A percentile compares a stretch with the other conserved stretches of the same genome.
phyloP scores from a whole-genome alignment of 495 filamentous ascomycete genomes.

The Aspergillus mulundensis region DNA sequence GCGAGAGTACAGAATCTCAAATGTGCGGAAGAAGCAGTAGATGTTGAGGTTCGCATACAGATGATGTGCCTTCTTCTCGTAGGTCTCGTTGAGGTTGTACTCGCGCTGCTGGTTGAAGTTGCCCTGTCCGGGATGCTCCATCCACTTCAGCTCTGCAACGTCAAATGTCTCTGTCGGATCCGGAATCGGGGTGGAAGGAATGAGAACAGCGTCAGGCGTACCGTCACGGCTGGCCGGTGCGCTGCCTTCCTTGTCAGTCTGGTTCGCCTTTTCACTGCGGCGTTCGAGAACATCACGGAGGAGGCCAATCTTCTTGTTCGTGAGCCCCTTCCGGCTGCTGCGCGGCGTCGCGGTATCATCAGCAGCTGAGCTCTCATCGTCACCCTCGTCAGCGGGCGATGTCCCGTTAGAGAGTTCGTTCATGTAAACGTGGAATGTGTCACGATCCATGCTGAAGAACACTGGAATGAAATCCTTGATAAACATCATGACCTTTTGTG shows the following conservation, averaged over 20 bases:
- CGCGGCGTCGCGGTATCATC: constrained; percentile 49
- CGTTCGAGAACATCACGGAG: constrained; percentile 82
- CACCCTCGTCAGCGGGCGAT: constrained; percentile 64
- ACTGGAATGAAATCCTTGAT: constrained; percentile 81
- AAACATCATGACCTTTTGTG: constrained; percentile 72
- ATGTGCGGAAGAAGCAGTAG: constrained; percentile 88
- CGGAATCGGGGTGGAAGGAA: constrained; percentile 42
- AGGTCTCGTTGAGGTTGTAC: constrained; percentile 73
- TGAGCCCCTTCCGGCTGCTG: constrained; percentile 58
- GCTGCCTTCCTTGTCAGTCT: constrained; percentile 70
- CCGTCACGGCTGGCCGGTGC: constrained; percentile 75
- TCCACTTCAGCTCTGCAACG: constrained; percentile 50
- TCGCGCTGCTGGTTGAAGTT: constrained; percentile 54
- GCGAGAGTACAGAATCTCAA: constrained; percentile 81
- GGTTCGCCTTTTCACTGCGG: constrained; percentile 57
- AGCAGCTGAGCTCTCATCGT: constrained; percentile 54
- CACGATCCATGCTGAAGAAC: constrained; percentile 82
- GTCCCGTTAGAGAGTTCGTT: constrained; percentile 61
- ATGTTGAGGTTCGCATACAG: constrained; percentile 87
- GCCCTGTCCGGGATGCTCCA: constrained; percentile 53
- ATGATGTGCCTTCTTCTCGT: constrained; percentile 71
- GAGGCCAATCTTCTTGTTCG: constrained; percentile 74
- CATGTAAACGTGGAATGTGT: constrained; percentile 71
- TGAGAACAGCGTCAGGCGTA: constrained; percentile 74
- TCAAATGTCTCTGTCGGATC: constrained; percentile 47